Conservation (phyloP, 495 filamentous ascomycete genomes). For the Annulohypoxylon nitens region DNA sequence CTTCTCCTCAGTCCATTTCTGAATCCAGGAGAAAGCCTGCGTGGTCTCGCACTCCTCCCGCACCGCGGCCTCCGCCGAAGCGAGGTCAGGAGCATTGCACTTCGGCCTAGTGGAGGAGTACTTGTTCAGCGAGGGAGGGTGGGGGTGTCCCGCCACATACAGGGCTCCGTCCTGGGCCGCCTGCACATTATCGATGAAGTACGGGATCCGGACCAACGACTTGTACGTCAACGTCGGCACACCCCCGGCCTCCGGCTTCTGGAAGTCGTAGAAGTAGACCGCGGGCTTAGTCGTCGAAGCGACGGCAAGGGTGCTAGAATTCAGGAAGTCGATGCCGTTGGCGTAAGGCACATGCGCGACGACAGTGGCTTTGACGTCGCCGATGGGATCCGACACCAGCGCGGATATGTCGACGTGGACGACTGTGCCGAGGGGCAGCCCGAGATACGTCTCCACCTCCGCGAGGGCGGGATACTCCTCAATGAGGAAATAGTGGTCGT, state of each 20-base stretch:
- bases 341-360: slow-evolving; percentile 44
- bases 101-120: slow-evolving; percentile 38
- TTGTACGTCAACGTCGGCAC: slow-evolving; percentile 39
- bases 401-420: slow-evolving; percentile 56
- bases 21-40: slow-evolving; percentile 54
- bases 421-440: slow-evolving; percentile 53
- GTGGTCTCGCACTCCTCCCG: slow-evolving; percentile 48
- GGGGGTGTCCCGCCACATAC: slow-evolving; percentile 59
- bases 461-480: slow-evolving; percentile 39
- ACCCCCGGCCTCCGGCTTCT: not conserved
- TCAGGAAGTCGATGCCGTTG: slow-evolving; percentile 51
- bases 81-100: slow-evolving; percentile 43
- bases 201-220: slow-evolving; percentile 47
- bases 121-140: slow-evolving; percentile 50
- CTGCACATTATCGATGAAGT: slow-evolving; percentile 59
- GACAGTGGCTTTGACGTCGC: slow-evolving; percentile 35
- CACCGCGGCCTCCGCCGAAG: slow-evolving; percentile 35
- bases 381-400: slow-evolving; percentile 55
- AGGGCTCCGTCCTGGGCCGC: slow-evolving; percentile 56
- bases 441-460: slow-evolving; percentile 54
- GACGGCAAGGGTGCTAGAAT: slow-evolving; percentile 56
- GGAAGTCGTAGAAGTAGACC: slow-evolving; percentile 55
- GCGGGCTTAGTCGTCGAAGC: slow-evolving; percentile 49
- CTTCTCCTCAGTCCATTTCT: slow-evolving; percentile 54
- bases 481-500: slow-evolving; percentile 65